Evolutionary conservation across 2,329 filamentous ascomycete species (phyloP).

Genomic region (Lecanoromycetidae sp.): DNA sequence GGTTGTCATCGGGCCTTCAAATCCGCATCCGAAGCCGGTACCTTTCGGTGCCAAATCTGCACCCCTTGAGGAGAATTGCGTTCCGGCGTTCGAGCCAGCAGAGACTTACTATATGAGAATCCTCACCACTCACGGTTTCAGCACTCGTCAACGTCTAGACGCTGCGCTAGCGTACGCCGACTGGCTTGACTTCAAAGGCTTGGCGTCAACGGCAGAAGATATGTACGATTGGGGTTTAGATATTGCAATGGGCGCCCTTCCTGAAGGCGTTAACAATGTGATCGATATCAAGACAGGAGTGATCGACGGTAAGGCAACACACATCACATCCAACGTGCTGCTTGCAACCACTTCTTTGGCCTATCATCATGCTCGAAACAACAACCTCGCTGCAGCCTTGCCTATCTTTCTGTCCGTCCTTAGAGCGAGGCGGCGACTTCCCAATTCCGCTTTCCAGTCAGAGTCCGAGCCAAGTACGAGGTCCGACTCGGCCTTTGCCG

Average conservation of each 20-base stretch:
- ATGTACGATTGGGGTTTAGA: slow-evolving; percentile 67
- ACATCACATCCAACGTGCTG: slow-evolving; percentile 62
- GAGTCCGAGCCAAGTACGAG: slow-evolving; percentile 20
- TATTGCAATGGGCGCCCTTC: slow-evolving; percentile 51
- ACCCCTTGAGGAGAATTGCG: slow-evolving; percentile 64
- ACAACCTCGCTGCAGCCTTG: slow-evolving; percentile 56
- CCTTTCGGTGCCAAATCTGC: slow-evolving; percentile 49
- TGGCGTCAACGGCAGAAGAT: slow-evolving; percentile 52
- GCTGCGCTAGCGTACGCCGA: slow-evolving; percentile 73
- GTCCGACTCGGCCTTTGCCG: slow-evolving; percentile 17
- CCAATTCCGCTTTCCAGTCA: slow-evolving; percentile 32
- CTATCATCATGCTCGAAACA: slow-evolving; percentile 60
- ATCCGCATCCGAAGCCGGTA: slow-evolving; percentile 64
- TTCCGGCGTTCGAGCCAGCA: slow-evolving; percentile 54
- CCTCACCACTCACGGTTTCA: slow-evolving; percentile 68
- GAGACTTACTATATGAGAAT: slow-evolving; percentile 73
- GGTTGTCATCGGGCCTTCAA: slow-evolving; percentile 69
- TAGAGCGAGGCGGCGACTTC: slow-evolving; percentile 54
- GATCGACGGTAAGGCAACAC: slow-evolving; percentile 46
- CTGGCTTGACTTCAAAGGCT: slow-evolving; percentile 68
- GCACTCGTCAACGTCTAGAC: slow-evolving; percentile 63
- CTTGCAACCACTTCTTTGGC: slow-evolving; percentile 64
- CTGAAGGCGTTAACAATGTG: slow-evolving; percentile 32
- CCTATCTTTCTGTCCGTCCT: slow-evolving; percentile 79
- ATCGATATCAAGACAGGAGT: slow-evolving; percentile 53